A percentile compares a stretch with the other conserved stretches of the same genome.
phyloP scores from a whole-genome alignment of 2,329 filamentous ascomycete genomes.

The Trichoderma sp. region DNA sequence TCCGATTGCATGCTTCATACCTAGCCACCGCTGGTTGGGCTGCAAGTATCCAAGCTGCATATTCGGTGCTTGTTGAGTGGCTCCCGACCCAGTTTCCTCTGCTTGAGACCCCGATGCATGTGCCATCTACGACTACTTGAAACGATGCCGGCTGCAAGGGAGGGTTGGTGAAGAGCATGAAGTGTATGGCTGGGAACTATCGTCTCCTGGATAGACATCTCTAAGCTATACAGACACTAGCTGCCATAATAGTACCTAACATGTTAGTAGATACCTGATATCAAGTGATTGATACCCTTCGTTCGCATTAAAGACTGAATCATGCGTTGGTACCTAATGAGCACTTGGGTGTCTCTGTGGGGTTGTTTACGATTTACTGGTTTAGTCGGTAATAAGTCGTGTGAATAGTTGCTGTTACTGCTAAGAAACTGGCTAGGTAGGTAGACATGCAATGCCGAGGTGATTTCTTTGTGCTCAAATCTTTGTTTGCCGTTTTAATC shows the following conservation, averaged over 20 bases:
- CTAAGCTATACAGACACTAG: not conserved
- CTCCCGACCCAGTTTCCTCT: not conserved
- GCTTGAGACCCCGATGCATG: not conserved
- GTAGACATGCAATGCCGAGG: not conserved
- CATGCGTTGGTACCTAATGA: not conserved
- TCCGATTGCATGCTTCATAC: not conserved
- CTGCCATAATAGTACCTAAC: not conserved
- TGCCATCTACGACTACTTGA: not conserved
- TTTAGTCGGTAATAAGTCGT: not conserved
- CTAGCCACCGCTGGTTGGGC: not conserved
- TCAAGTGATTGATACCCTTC: not conserved
- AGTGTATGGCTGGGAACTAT: not conserved
- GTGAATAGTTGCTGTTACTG: not conserved
- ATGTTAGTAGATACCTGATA: not conserved
- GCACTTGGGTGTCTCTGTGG: not conserved
- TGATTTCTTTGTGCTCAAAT: not conserved
- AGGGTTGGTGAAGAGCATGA: not conserved
- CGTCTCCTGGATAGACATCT: not conserved
- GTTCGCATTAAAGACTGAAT: not conserved
- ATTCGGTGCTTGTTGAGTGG: not conserved
- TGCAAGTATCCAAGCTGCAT: constrained; percentile 7
- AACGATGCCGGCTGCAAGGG: not conserved
- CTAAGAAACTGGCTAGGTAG: not conserved
- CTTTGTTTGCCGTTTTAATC: not conserved
- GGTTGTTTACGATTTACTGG: not conserved